phyloP scores from a whole-genome alignment of 2,329 filamentous ascomycete genomes.

The Fusarium sp. region DNA sequence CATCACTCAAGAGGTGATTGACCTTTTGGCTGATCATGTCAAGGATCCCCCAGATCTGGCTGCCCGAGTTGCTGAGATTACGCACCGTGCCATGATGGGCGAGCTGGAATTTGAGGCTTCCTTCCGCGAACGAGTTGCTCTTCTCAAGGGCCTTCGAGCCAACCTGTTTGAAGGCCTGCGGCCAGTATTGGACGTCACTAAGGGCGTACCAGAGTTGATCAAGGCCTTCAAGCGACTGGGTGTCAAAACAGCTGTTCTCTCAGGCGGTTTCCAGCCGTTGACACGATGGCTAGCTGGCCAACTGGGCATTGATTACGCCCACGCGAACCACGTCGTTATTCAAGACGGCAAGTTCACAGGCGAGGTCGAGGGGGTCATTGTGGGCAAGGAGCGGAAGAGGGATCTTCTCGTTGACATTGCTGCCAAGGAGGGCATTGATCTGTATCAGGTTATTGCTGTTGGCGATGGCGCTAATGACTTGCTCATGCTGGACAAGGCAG shows the following conservation, averaged over 20 bases:
- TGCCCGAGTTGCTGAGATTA: constrained; percentile 86
- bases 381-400: constrained; percentile 79
- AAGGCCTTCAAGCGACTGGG: constrained; percentile 79
- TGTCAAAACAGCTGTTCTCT: constrained; percentile 88
- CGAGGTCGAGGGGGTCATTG: constrained; percentile 75
- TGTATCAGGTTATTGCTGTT: constrained; percentile 76
- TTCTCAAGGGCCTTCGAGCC: constrained; percentile 82
- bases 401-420: constrained; percentile 78
- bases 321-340: constrained; percentile 84
- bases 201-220: constrained; percentile 80
- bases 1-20: constrained; percentile 97
- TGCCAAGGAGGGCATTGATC: constrained; percentile 68
- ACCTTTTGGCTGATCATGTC: constrained; percentile 87
- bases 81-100: constrained; percentile 92
- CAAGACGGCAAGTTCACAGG: constrained; percentile 73
- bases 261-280: constrained; percentile 89
- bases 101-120: constrained; percentile 91
- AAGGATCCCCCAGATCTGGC: constrained; percentile 75
- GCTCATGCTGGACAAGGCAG: constrained; percentile 79
- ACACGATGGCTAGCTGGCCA: constrained; percentile 85
- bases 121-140: constrained; percentile 79
- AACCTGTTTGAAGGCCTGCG: constrained; percentile 83
- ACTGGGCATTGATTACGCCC: constrained; percentile 86
- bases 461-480: constrained; percentile 87
- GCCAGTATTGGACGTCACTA: constrained; percentile 79